Evolutionary conservation across 2,329 filamentous ascomycete species (phyloP).

Genomic region (Massarina eburnea): DNA sequence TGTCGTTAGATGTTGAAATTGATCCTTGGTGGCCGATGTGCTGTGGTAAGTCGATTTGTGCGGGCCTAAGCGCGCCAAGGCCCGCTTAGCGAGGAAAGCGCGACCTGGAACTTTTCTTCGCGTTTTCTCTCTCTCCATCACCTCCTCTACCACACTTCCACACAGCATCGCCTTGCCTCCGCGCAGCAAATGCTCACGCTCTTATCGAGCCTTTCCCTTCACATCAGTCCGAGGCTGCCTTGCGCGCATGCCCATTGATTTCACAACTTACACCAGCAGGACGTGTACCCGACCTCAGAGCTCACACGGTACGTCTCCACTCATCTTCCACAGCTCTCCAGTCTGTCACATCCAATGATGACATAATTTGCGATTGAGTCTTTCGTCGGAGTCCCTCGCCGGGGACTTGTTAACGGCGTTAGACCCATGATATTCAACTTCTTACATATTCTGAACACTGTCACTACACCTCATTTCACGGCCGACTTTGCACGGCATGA

Average conservation of each 20-base stretch:
- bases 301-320: slow-evolving; percentile 8
- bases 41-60: neutral
- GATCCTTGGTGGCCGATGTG: slow-evolving; percentile 4
- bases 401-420: slow-evolving; percentile 76
- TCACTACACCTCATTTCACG: neutral
- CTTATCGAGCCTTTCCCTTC: neutral
- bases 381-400: slow-evolving; percentile 84
- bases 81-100: slow-evolving; percentile 6
- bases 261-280: neutral
- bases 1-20: slow-evolving; percentile 29
- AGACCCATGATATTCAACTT: slow-evolving; percentile 84
- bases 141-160: neutral
- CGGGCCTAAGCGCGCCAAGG: slow-evolving; percentile 1
- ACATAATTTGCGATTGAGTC: slow-evolving; percentile 99
- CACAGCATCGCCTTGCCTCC: neutral
- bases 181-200: neutral
- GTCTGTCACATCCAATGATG: slow-evolving; percentile 64
- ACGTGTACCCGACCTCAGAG: neutral
- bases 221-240: neutral
- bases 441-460: slow-evolving; percentile 96
- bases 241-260: neutral
- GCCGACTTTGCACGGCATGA: neutral
- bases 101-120: slow-evolving; percentile 16
- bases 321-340: slow-evolving; percentile 6
- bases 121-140: slow-evolving; percentile 5